Percentiles rank a stretch among this genome's conserved stretches.
Conservation (phyloP, 1,284 basidiomycete genomes). For the Fistulinella staudtii region DNA sequence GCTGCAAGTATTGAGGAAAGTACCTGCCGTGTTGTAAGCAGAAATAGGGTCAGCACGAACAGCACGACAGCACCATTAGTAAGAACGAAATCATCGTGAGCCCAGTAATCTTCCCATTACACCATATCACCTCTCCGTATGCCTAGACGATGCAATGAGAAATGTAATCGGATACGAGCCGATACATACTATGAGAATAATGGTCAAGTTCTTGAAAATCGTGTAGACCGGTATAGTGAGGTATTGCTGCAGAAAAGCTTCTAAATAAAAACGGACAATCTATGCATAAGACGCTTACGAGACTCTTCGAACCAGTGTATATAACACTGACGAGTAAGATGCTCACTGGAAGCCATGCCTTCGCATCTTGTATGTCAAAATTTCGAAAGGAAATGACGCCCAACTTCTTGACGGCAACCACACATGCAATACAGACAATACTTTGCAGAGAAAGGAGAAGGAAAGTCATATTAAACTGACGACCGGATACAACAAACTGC, state of each 20-base stretch:
- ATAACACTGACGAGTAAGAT: conserved; percentile 92
- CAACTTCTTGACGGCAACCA: conserved; percentile 67
- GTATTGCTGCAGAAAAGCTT: conserved; percentile 66
- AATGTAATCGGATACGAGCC: background rate
- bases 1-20: conserved; percentile 96
- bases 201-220: conserved; percentile 99
- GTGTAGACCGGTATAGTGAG: conserved; percentile 92
- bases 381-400: conserved; percentile 89
- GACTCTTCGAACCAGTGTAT: conserved; percentile 96
- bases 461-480: conserved; percentile 96
- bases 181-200: conserved; percentile 86
- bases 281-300: conserved; percentile 53
- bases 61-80: conserved; percentile 72
- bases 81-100: conserved; percentile 88
- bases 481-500: conserved; percentile 93
- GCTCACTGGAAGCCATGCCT: conserved; percentile 93
- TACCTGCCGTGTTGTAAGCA: conserved; percentile 48
- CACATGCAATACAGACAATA: conserved; percentile 78
- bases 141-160: conserved; percentile 44
- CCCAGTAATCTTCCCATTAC: conserved; percentile 84
- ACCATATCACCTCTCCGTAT: conserved; percentile 98
- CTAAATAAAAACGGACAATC: background rate
- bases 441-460: conserved; percentile 92
- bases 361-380: conserved; percentile 84
- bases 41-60: background rate